A percentile compares a stretch with the other conserved stretches of the same genome.
These are phyloP conservation scores for Chlorella sp. DNA, from an alignment of 139 green algal species.

Conservation along the genomic window DNA sequence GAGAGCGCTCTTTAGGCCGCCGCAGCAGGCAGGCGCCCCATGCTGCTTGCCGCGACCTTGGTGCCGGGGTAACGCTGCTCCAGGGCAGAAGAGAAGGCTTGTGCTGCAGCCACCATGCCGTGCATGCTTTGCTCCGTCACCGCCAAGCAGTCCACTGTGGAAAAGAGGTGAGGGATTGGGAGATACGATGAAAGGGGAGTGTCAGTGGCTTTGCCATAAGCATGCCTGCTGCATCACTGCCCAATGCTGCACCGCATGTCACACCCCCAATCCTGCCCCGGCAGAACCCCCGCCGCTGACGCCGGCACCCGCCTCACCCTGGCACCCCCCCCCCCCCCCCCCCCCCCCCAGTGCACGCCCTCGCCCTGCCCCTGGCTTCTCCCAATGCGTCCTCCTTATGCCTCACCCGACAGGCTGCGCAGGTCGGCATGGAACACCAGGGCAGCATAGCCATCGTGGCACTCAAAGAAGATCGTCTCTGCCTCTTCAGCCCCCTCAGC, in stretches of 20 bases:
- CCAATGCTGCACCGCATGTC: too few species aligned
- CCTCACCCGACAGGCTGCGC: neutral
- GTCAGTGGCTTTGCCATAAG: too few species aligned
- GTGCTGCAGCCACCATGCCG: neutral
- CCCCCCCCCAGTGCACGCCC: too few species aligned
- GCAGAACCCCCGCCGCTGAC: neutral
- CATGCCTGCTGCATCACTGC: too few species aligned
- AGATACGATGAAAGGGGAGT: too few species aligned
- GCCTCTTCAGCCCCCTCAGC: neutral
- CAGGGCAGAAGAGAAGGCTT: neutral
- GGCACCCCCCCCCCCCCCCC: too few species aligned
- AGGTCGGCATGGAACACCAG: neutral
- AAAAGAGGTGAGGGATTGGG: neutral
- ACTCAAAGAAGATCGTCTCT: neutral
- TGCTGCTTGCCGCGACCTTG: neutral
- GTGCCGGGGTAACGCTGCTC: neutral
- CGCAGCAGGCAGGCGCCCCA: neutral
- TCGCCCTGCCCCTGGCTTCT: too few species aligned
- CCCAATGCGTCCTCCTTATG: too few species aligned
- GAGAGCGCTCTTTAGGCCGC: neutral
- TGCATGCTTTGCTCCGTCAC: neutral
- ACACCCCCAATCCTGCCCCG: neutral
- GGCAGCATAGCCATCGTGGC: neutral
- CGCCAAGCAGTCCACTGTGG: neutral
- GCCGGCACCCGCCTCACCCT: too few species aligned